Conservation (phyloP, 2,329 filamentous ascomycete species). For the Diaporthe citrichinensis region DNA sequence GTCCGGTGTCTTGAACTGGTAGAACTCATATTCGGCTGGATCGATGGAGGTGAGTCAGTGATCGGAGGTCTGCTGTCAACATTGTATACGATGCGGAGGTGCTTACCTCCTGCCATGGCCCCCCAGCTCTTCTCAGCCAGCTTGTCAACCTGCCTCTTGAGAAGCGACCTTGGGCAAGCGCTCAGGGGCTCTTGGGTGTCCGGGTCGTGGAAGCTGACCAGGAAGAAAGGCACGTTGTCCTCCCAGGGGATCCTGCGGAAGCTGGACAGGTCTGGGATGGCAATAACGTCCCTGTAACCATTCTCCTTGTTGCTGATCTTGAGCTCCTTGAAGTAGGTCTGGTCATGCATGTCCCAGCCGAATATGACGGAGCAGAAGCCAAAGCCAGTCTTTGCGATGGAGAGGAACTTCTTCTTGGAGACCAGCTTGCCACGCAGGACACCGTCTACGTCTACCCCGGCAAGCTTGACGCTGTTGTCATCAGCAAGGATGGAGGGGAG, state of each 20-base stretch:
- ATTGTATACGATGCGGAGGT: background rate
- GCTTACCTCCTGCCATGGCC: constrained; percentile 90
- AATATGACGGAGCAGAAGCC: constrained; percentile 96
- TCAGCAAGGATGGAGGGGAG: constrained; percentile 76
- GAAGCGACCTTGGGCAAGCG: constrained; percentile 83
- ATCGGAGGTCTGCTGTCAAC: too few relatives aligned
- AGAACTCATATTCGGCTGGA: constrained; percentile 94
- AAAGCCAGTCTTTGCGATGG: constrained; percentile 84
- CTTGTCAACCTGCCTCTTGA: constrained; percentile 78
- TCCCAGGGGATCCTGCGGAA: constrained; percentile 94
- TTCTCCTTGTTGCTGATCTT: constrained; percentile 91
- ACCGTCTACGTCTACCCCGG: constrained; percentile 89
- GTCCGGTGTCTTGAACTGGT: constrained; percentile 83
- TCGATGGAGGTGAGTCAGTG: background rate
- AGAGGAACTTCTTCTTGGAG: constrained; percentile 93
- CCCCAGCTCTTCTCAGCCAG: constrained; percentile 78
- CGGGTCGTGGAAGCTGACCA: constrained; percentile 87
- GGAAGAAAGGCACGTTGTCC: constrained; percentile 85
- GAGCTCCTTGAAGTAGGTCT: constrained; percentile 88
- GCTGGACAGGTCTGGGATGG: constrained; percentile 81
- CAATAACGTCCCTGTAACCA: constrained; percentile 88
- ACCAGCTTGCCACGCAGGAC: constrained; percentile 90
- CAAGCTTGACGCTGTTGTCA: constrained; percentile 88
- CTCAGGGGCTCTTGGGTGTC: constrained; percentile 80
- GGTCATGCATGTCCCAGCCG: constrained; percentile 97